Evolutionary conservation across 2,329 filamentous ascomycete genomes (phyloP), one percentile per base, ranked within the genome.

Genomic region (Fusarium devonianum): DNA sequence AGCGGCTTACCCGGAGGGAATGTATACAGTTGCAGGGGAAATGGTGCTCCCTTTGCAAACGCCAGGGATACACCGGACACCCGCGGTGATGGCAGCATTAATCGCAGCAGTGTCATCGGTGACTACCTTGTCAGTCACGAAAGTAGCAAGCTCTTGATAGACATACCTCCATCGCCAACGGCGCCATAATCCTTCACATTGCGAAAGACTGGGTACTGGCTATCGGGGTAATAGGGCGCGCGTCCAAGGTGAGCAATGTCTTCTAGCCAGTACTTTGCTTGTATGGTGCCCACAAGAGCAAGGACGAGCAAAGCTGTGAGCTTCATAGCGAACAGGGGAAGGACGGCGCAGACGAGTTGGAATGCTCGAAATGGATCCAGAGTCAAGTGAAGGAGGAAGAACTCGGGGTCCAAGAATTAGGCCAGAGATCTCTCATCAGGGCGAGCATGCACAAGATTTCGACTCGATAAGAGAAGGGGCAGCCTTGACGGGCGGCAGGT

Each of bases 1-100:
- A 3, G 8, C 1, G 0, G 49, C 68, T 38, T 40, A 73, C 71
- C 71, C 71, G 7, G 69, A 47, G n/a, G 71, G 71, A 22, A 73
- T 68, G 40, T 73, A 73, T 25, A 73, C 69, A 4, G 67, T 68
- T 6, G 71, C 71, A 7, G 71, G 71, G 22, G 71, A 68, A n/a
- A 67, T 65, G 4, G 71, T 73, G 42, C 64, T 67, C 26, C 64
- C 64, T 41, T 57, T 67, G 40, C 64, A 67, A 5, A 67, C 47
- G 6, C 63, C 56, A 3, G 64, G 54, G 14, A 47, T 40, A 12
- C 65, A 67, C 43, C 64, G 56, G 26, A 47, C 49, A 11, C 60
- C 60, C 25, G 45, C 65, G 4, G 62, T 62, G 23, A 67, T 65
- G 11, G 64, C 64, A 34, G 64, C 62, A 30, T 67, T 67, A 28